Conservation (phyloP, 352 stramenopile genomes). For the Phytopythium helicoides region DNA sequence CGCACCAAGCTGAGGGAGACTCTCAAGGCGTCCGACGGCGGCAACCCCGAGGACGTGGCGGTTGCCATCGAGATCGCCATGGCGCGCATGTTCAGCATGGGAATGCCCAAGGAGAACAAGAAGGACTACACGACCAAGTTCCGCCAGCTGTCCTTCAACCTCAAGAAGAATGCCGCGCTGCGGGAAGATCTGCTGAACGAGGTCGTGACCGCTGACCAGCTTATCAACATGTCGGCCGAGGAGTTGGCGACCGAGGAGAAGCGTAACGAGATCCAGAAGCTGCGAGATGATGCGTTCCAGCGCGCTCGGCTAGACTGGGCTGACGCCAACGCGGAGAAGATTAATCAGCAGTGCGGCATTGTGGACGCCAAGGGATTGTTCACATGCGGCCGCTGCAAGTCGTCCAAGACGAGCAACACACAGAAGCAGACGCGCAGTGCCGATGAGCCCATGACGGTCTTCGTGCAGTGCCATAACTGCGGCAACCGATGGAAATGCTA, state of each 20-base stretch:
- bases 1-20: slow-evolving; percentile 82
- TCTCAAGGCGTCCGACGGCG: slow-evolving; percentile 48
- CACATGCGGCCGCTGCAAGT: slow-evolving; percentile 94
- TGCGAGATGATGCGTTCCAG: slow-evolving; percentile 82
- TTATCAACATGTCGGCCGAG: slow-evolving; percentile 82
- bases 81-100: slow-evolving; percentile 68
- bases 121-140: slow-evolving; percentile 90
- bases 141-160: slow-evolving; percentile 87
- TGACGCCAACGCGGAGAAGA: slow-evolving; percentile 89
- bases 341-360: slow-evolving; percentile 90
- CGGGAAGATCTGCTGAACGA: slow-evolving; percentile 74
- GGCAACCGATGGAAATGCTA: slow-evolving; percentile 95
- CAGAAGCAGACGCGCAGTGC: slow-evolving; percentile 97
- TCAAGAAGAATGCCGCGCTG: slow-evolving; percentile 89
- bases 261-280: slow-evolving; percentile 78
- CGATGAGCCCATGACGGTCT: slow-evolving; percentile 98
- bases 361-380: slow-evolving; percentile 79
- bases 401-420: slow-evolving; percentile 95
- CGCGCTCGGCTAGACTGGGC: slow-evolving; percentile 86
- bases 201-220: slow-evolving; percentile 61
- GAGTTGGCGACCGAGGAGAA: slow-evolving; percentile 88
- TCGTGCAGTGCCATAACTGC: slow-evolving; percentile 96
- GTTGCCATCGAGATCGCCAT: slow-evolving; percentile 74
- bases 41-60: slow-evolving; percentile 47
- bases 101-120: slow-evolving; percentile 72